Conservation (phyloP, 1,139 yeast species). For the Yarrowia galli region DNA sequence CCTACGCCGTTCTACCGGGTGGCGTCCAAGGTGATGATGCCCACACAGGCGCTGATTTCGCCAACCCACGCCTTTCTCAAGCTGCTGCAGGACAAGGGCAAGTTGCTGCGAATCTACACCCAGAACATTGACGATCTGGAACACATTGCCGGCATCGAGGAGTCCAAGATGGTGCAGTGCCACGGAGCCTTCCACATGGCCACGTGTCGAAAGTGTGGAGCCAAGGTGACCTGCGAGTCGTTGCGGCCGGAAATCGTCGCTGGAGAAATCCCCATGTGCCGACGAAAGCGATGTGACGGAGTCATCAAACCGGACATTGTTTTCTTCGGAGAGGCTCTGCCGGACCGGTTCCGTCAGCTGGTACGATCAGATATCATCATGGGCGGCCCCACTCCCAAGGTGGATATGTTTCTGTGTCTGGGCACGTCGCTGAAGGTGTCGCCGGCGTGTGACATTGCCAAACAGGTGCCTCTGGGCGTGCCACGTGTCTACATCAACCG, state of each 20-base stretch:
- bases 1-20: slow-evolving; percentile 86
- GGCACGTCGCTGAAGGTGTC: slow-evolving; percentile 96
- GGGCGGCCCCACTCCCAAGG: slow-evolving; percentile 58
- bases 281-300: slow-evolving; percentile 68
- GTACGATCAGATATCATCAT: slow-evolving; percentile 58
- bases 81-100: slow-evolving; percentile 75
- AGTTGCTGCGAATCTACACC: slow-evolving; percentile 85
- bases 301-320: slow-evolving; percentile 95
- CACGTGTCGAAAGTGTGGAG: slow-evolving; percentile 81
- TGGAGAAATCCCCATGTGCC: slow-evolving; percentile 74
- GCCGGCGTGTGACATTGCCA: slow-evolving; percentile 94
- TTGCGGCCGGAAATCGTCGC: slow-evolving; percentile 68
- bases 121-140: slow-evolving; percentile 95
- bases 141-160: slow-evolving; percentile 75
- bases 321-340: slow-evolving; percentile 89
- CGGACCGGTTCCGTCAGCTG: slow-evolving; percentile 70
- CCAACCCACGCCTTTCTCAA: slow-evolving; percentile 88
- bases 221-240: slow-evolving; percentile 69
- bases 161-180: slow-evolving; percentile 83
- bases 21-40: slow-evolving; percentile 80
- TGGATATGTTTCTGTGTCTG: slow-evolving; percentile 84
- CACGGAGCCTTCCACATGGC: slow-evolving; percentile 97
- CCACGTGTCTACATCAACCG: slow-evolving; percentile 87
- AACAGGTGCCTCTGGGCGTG: slow-evolving; percentile 68
- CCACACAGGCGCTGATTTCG: slow-evolving; percentile 68